Evolutionary conservation across 2,329 filamentous ascomycete species (phyloP).

Genomic region (Colletotrichum sp.): DNA sequence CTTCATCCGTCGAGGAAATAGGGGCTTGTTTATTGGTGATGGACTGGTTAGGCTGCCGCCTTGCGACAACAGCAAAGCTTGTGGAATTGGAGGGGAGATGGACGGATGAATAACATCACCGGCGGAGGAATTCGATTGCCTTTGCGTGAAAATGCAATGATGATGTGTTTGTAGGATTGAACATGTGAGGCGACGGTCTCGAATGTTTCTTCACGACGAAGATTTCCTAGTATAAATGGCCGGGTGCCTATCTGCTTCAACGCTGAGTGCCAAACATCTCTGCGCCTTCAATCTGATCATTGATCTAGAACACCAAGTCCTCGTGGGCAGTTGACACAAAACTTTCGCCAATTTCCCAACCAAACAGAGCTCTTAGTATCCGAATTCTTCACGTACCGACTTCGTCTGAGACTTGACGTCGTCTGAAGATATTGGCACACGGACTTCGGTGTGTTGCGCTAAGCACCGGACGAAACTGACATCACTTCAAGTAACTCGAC

Average conservation of each 20-base stretch:
- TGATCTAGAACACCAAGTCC: neutral
- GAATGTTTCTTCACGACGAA: neutral
- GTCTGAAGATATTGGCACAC: neutral
- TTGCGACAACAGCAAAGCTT: neutral
- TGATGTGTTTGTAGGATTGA: neutral
- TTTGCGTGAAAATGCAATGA: neutral
- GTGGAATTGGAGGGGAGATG: neutral
- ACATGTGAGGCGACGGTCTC: neutral
- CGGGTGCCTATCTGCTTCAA: neutral
- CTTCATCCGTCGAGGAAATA: neutral
- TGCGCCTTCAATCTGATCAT: neutral
- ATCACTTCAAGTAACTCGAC: neutral
- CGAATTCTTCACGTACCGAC: neutral
- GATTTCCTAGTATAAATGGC: neutral
- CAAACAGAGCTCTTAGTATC: neutral
- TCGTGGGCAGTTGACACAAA: neutral
- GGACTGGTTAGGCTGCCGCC: neutral
- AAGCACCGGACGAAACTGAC: neutral
- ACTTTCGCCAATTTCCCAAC: neutral
- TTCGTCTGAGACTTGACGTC: neutral
- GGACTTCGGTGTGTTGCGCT: neutral
- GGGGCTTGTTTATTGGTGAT: neutral
- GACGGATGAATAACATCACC: neutral
- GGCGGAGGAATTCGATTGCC: neutral
- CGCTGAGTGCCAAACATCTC: neutral